Evolutionary conservation across 805 yeast species (phyloP).

Genomic region (Teunomyces atbi): DNA sequence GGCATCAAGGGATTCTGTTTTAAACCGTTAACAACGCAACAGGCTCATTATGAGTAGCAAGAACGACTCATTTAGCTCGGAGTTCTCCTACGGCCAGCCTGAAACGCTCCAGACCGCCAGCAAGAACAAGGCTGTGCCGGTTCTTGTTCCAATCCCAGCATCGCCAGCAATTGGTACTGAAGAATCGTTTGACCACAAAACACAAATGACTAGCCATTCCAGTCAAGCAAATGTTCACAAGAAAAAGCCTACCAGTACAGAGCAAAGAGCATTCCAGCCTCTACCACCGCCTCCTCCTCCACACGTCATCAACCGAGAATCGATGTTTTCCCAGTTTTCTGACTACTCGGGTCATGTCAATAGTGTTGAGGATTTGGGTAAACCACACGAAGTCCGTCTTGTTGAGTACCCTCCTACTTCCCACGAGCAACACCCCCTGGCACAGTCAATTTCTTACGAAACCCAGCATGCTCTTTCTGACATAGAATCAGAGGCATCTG

Average conservation of each 20-base stretch:
- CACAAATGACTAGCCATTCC: neutral
- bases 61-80: constrained; percentile 3
- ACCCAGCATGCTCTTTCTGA: constrained; percentile 8
- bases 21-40: neutral
- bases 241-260: constrained; percentile 1
- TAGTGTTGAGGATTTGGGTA: constrained; percentile 18
- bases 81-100: constrained; percentile 1
- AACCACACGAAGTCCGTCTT: constrained; percentile 7
- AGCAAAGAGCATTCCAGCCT: constrained; percentile 10
- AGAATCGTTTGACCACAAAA: neutral
- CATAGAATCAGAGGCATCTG: constrained; percentile 11
- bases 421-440: neutral
- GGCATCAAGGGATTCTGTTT: neutral
- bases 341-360: constrained; percentile 22
- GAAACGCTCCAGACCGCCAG: constrained; percentile 1
- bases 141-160: constrained; percentile 1
- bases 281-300: constrained; percentile 5
- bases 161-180: neutral
- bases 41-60: neutral
- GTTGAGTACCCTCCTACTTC: neutral
- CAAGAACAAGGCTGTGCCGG: neutral
- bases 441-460: neutral
- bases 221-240: neutral
- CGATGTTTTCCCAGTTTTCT: constrained; percentile 15
- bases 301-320: constrained; percentile 9